phyloP scores from a whole-genome alignment of 2,329 filamentous ascomycete genomes.

The Zymoseptoria passerinii region DNA sequence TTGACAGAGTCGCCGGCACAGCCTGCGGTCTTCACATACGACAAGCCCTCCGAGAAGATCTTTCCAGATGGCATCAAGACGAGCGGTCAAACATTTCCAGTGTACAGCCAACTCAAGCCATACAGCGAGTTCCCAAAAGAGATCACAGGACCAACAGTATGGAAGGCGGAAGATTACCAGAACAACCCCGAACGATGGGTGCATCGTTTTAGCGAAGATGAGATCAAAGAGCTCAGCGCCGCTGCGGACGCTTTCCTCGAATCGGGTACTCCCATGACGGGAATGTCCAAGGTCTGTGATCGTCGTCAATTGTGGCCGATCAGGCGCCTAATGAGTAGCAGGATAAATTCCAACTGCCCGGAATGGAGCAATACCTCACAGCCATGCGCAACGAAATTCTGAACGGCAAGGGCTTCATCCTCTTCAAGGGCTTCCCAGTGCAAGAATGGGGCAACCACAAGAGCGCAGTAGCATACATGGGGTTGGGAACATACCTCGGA shows the following conservation, averaged over 20 bases:
- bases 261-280: constrained; percentile 58
- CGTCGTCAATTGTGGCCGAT: constrained; percentile 24
- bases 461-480: constrained; percentile 80
- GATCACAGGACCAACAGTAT: constrained; percentile 64
- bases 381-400: constrained; percentile 57
- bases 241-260: constrained; percentile 62
- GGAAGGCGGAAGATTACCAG: constrained; percentile 58
- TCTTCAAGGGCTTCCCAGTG: constrained; percentile 80
- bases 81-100: constrained; percentile 63
- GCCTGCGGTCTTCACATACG: constrained; percentile 10
- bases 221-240: constrained; percentile 59
- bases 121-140: constrained; percentile 63
- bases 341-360: constrained; percentile 54
- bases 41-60: constrained; percentile 37
- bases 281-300: constrained; percentile 48
- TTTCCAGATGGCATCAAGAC: constrained; percentile 61
- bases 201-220: constrained; percentile 57
- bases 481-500: constrained; percentile 67
- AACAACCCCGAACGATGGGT: constrained; percentile 61
- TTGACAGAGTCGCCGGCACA: constrained; percentile 9
- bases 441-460: constrained; percentile 67
- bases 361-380: constrained; percentile 47
- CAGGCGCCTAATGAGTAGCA: constrained; percentile 10
- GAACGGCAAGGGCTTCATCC: constrained; percentile 79
- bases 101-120: constrained; percentile 54